Evolutionary conservation across 1,284 basidiomycete species (phyloP), one percentile per base, ranked within the genome.

Genomic region (Agaricales sp.): DNA sequence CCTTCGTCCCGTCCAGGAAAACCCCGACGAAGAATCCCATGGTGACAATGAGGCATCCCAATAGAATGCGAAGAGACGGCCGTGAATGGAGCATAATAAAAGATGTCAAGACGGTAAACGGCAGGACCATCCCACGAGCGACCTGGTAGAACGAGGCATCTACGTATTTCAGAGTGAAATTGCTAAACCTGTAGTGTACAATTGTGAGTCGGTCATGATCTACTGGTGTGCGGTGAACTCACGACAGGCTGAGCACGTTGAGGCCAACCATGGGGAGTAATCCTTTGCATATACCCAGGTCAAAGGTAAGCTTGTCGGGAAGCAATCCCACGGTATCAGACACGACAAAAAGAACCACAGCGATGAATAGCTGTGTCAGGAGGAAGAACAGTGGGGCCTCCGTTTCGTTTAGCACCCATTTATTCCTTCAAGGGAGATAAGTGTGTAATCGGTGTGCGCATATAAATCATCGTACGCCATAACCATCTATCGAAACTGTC

Each of bases 111-210:
- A 92, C 88, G 14, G 91, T 94, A 70, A 90, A 87, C 0, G 91
- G 90, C 25, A 92, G 77, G 23, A 92, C 76, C 53, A 92, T 73
- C 14, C 88, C 89, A n/a, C 88, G 82, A 1, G 89, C 89, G 52
- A 92, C 82, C 67, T 90, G 89, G 62, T 93, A 93, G 66, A 92
- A 92, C 0, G 91, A 92, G 3, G 90, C 87, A 53, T 93, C 91
- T 58, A 93, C 91, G 59, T 85, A 89, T 78, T 92, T 87, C 45
- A 93, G 75, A 49, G 89, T 92, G 61, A 86, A 92, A 62, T 92
- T 94, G 67, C 87, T 90, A 64, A 89, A 87, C 57, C 86, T 91
- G 60, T 48, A 44, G 30, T 35, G n/a, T 35, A 35, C 30, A n/a
- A n/a, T 11, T 8, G 30, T 35, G 8, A 35, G n/a, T 35, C 30